These are phyloP conservation scores for Datisca glomerata DNA, from an alignment of 306 rosid genomes.

Conservation along the genomic window DNA sequence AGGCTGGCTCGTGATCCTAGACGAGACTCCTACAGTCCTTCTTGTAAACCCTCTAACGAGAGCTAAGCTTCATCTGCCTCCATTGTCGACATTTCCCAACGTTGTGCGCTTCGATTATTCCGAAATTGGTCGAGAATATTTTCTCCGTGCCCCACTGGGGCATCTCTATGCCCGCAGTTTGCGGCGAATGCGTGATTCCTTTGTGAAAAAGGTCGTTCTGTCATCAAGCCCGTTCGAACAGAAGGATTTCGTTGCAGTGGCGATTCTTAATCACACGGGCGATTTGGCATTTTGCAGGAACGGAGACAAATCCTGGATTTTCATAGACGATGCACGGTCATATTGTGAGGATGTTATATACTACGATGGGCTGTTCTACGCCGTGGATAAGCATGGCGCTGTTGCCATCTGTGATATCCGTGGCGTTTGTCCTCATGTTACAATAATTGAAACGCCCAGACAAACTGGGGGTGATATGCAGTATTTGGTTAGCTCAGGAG, in stretches of 20 bases:
- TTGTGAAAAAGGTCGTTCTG: constrained; percentile 38
- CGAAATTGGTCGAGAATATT: constrained; percentile 45
- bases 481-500: constrained; percentile 37
- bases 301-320: constrained; percentile 36
- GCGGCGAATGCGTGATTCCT: constrained; percentile 43
- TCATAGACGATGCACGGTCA: constrained; percentile 16
- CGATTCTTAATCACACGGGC: constrained; percentile 29
- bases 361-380: constrained; percentile 32
- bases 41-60: constrained; percentile 52
- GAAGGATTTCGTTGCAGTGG: constrained; percentile 29
- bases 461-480: constrained; percentile 30
- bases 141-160: constrained; percentile 19
- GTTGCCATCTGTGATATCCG: constrained; percentile 38
- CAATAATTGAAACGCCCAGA: constrained; percentile 13
- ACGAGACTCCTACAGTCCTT: constrained; percentile 36
- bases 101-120: constrained; percentile 36
- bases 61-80: constrained; percentile 34
- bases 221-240: constrained; percentile 27
- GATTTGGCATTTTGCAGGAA: constrained; percentile 32
- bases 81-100: constrained; percentile 49
- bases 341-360: constrained; percentile 42
- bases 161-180: constrained; percentile 15
- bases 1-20: constrained; percentile 50
- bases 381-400: constrained; percentile 35
- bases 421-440: constrained; percentile 12